Evolutionary conservation across 179 eudicot species (phyloP).

Genomic region (Silene coronaria): DNA sequence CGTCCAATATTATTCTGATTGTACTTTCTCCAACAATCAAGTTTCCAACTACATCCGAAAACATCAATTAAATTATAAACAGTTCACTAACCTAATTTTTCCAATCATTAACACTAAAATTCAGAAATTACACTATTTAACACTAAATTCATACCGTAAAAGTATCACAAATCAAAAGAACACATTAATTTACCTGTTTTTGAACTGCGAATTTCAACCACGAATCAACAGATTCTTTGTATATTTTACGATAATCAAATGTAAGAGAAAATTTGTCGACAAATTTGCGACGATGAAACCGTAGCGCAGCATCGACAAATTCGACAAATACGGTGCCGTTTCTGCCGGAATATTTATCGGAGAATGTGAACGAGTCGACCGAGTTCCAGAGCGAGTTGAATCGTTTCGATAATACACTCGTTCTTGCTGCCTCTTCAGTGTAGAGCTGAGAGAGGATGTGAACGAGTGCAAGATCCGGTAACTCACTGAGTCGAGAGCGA

Average conservation of each 20-base stretch:
- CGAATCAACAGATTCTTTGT: not conserved
- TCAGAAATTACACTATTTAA: not conserved
- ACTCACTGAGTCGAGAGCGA: slow-evolving; percentile 25
- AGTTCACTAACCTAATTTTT: too few relatives aligned
- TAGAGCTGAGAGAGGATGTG: slow-evolving; percentile 22
- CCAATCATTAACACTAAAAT: too few relatives aligned
- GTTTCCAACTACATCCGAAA: too few relatives aligned
- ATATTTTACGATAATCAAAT: not conserved
- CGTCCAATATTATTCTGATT: too few relatives aligned
- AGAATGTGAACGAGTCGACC: slow-evolving; percentile 10
- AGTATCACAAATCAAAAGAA: not conserved
- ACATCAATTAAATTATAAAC: too few relatives aligned
- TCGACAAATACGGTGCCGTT: slow-evolving; percentile 7
- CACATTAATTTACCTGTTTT: slow-evolving; percentile 13
- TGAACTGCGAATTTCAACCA: slow-evolving; percentile 17
- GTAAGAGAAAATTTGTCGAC: slow-evolving; percentile 16
- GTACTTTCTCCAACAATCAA: too few relatives aligned
- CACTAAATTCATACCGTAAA: not conserved
- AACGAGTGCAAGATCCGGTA: slow-evolving; percentile 25
- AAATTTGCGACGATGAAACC: not conserved
- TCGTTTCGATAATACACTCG: slow-evolving; percentile 23
- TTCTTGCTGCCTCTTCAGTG: slow-evolving; percentile 23
- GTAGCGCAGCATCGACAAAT: slow-evolving; percentile 7
- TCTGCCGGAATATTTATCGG: slow-evolving; percentile 17
- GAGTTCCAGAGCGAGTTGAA: slow-evolving; percentile 30